Conservation (phyloP, 768 basidiomycete species). For the Tylopilus intermedius region DNA sequence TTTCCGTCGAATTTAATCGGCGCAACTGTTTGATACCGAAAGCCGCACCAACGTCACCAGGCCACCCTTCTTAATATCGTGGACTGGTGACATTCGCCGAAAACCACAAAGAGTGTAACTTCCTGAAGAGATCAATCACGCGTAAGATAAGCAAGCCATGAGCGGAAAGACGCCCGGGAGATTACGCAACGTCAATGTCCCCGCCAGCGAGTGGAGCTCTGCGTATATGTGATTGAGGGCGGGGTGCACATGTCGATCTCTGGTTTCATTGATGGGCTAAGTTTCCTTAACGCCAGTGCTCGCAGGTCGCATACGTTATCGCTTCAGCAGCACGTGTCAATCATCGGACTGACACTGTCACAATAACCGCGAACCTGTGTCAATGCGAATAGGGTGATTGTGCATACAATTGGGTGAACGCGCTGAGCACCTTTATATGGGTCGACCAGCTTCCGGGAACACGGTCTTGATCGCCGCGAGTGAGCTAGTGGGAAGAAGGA, state of each 20-base stretch:
- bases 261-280: constrained; percentile 7
- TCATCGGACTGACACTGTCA: neutral
- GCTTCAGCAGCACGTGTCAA: constrained; percentile 9
- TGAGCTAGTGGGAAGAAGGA: neutral
- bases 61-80: constrained; percentile 7
- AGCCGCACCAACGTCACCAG: constrained; percentile 8
- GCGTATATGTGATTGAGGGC: neutral
- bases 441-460: neutral
- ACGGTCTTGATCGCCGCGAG: neutral
- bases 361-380: constrained; percentile 1
- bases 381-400: neutral
- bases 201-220: neutral
- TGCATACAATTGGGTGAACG: neutral
- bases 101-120: neutral
- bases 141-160: neutral
- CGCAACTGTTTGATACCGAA: constrained; percentile 14
- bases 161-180: neutral
- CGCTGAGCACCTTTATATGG: neutral
- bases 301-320: constrained; percentile 16
- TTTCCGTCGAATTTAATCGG: constrained; percentile 25
- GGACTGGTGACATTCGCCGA: neutral
- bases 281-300: neutral
- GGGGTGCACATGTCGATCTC: constrained; percentile 11
- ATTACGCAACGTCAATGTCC: constrained; percentile 4
- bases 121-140: neutral